phyloP scores from a whole-genome alignment of 179 eudicot species.

The Pouteria campechiana region DNA sequence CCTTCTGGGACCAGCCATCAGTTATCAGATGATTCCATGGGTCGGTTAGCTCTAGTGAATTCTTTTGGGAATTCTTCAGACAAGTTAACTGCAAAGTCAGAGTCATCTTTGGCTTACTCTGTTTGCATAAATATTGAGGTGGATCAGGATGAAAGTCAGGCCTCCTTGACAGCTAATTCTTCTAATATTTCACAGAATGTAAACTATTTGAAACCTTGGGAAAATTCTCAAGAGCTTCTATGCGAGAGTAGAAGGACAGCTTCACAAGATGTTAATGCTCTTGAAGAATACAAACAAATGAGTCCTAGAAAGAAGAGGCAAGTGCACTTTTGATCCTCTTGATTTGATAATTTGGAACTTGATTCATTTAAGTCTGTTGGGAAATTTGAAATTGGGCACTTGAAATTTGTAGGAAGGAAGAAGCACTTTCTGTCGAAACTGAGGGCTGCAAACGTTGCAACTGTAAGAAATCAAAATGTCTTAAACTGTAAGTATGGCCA shows the following conservation, averaged over 20 bases:
- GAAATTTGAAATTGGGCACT: too few species aligned
- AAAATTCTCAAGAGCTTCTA: conserved; percentile 15
- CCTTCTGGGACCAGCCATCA: conserved; percentile 14
- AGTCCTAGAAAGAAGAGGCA: conserved; percentile 63
- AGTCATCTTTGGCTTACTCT: too few species aligned
- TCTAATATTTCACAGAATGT: conserved; percentile 12
- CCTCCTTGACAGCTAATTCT: conserved; percentile 12
- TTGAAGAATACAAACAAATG: conserved; percentile 17
- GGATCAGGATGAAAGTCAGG: conserved; percentile 14
- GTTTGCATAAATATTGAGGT: conserved; percentile 18
- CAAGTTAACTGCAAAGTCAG: too few species aligned
- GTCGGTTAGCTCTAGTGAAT: conserved; percentile 10
- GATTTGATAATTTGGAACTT: too few species aligned
- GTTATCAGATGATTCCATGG: conserved; percentile 13
- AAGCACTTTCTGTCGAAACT: too few species aligned
- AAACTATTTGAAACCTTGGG: conserved; percentile 8
- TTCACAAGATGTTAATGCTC: conserved; percentile 14
- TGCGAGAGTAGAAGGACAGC: conserved; percentile 29
- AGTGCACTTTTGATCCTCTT: too few species aligned
- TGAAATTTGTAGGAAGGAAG: too few species aligned
- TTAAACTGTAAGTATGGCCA: conserved; percentile 90
- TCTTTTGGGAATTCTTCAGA: too few species aligned
- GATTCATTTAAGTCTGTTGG: too few species aligned
- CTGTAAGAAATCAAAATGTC: conserved; percentile 76
- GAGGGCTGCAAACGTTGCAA: conserved; percentile 73